Evolutionary conservation across 805 yeast species (phyloP), one percentile per base, ranked within the genome.

Genomic region (Zygotorulaspora chibaensis): DNA sequence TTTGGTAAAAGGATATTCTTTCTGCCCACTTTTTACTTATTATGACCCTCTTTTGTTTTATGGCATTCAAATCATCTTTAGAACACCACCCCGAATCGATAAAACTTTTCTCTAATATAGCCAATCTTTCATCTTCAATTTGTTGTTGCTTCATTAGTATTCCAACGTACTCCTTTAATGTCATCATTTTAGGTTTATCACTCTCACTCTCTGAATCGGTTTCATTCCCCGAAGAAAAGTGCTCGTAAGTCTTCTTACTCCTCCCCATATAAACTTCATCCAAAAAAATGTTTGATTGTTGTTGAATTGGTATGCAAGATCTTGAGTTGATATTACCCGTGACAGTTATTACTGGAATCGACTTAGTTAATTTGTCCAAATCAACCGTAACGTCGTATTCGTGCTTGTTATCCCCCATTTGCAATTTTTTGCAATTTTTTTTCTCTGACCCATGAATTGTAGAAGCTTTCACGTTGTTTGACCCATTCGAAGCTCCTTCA

Each of bases 21-120:
- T 62, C 66, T 1, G 61, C 62, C 67, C 67, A 62, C 43, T 56
- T 56, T 42, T 54, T 58, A 43, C 57, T 59, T n/a, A 58, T 55
- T 6, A 58, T 43, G 8, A 57, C 48, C 34, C 65, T 49, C 42
- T 62, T 62, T 35, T 55, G 56, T 40, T 56, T 54, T 35, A 62
- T 38, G 27, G 51, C 47, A 33, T 41, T 43, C 13, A 61, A 28
- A 35, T 62, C 67, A 8, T 51, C 52, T 4, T 49, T 44, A 3
- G 66, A 61, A 38, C 61, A 59, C 67, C 67, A 62, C 12, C 65
- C 66, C 11, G 57, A 53, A 15, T 55, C 48, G 17, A 41, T 43
- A 27, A 58, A 59, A 29, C 48, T 55, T 17, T 52, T 48, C 48
- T 62, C 64, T 29, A 62, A 45, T 16, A 42, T 47, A 13, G 56